A percentile compares a stretch with the other conserved stretches of the same genome.
Evolutionary conservation across 176 grass and related monocot species (phyloP).

Genomic region (Bothriochloa decipiens): DNA sequence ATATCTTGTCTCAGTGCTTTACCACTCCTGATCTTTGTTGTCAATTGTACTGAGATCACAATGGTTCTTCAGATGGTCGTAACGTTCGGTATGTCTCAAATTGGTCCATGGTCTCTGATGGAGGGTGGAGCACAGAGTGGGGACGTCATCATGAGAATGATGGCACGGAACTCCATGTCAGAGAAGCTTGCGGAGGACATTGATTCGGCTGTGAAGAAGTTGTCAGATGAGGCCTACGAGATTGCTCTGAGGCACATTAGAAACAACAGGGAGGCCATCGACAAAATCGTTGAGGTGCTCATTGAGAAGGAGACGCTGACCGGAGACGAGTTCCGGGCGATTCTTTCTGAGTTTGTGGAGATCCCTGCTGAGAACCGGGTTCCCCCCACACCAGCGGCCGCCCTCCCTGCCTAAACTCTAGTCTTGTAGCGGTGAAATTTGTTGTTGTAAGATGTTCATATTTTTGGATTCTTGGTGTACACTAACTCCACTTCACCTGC

Average conservation of each 20-base stretch:
- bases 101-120: conserved; percentile 98
- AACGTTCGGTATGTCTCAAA: conserved; percentile 95
- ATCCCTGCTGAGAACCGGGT: conserved; percentile 90
- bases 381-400: conserved; percentile 57
- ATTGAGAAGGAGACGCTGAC: conserved; percentile 88
- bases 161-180: conserved; percentile 97
- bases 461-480: conserved; percentile 43
- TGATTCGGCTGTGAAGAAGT: conserved; percentile 71
- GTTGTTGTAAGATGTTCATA: conserved; percentile 64
- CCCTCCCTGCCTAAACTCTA: conserved; percentile 51
- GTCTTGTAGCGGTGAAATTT: conserved; percentile 36
- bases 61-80: conserved; percentile 77
- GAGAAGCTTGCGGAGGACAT: conserved; percentile 96
- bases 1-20: background rate
- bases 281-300: conserved; percentile 95
- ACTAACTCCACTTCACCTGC: conserved; percentile 41
- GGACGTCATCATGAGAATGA: conserved; percentile 97
- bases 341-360: conserved; percentile 90
- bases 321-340: conserved; percentile 85
- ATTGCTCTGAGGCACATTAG: conserved; percentile 69
- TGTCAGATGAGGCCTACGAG: conserved; percentile 86
- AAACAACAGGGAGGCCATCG: conserved; percentile 87
- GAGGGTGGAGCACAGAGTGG: conserved; percentile 67
- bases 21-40: conserved; percentile 6
- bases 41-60: conserved; percentile 21